These are phyloP conservation scores for Cucumis hystrix DNA, from an alignment of 306 rosid genomes.

Conservation along the genomic window DNA sequence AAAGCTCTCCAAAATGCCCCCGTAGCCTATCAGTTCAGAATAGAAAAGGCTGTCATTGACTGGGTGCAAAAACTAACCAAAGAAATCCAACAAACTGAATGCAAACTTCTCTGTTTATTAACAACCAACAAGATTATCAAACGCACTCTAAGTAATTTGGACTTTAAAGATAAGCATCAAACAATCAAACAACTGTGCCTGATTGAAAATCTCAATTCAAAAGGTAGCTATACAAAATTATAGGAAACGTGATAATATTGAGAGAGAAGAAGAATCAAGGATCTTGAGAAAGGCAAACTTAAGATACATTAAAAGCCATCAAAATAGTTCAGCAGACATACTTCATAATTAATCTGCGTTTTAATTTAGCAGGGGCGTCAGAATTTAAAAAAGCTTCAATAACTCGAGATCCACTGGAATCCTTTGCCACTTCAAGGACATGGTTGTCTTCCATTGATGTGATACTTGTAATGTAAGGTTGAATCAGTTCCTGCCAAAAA, in stretches of 20 bases:
- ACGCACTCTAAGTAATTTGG: neutral
- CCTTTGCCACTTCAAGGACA: slow-evolving; percentile 53
- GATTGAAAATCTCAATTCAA: neutral
- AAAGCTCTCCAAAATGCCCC: slow-evolving; percentile 70
- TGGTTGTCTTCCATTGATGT: slow-evolving; percentile 44
- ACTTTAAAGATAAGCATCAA: neutral
- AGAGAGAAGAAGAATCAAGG: neutral
- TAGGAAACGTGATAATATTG: neutral
- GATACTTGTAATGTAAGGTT: slow-evolving; percentile 55
- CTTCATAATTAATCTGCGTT: slow-evolving; percentile 57
- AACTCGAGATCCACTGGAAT: slow-evolving; percentile 63
- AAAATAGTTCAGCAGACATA: slow-evolving; percentile 22
- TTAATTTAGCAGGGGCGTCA: slow-evolving; percentile 53
- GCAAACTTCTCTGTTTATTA: neutral
- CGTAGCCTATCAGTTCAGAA: slow-evolving; percentile 45
- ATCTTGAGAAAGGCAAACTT: slow-evolving; percentile 3
- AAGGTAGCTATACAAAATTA: neutral
- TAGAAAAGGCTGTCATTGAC: neutral
- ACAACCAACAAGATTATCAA: neutral
- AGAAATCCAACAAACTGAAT: neutral
- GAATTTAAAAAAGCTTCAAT: slow-evolving; percentile 76
- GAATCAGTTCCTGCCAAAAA: slow-evolving; percentile 42
- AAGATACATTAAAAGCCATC: slow-evolving; percentile 3
- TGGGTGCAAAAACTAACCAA: neutral
- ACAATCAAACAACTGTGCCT: neutral